Base-by-base conservation (phyloP, 345 rosid genomes). In the Ceriops zippeliana region DNA sequence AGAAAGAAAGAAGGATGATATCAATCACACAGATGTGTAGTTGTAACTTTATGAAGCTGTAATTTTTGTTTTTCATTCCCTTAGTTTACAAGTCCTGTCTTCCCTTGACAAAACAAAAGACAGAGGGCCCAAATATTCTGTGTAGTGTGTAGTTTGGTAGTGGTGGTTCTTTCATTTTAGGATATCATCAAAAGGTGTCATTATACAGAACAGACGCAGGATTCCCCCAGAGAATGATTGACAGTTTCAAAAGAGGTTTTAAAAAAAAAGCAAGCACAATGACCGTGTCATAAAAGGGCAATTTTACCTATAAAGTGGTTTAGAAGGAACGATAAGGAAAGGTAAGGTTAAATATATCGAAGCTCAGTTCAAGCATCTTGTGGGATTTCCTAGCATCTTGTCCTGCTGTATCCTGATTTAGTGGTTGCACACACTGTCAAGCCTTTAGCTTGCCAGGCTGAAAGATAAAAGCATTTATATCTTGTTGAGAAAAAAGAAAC, bases 191-290 rank as follows among this genome's bases (percentile, higher is more conserved):
- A 66, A 64, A 67, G 1, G 15, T 13, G 49, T 65, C 67, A 52
- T 68, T 83, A 77, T 78, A 72, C 75, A 76, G 76, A 63, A 49
- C 67, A 62, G 28, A 70, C 63, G 72, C 63, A 71, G 73, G 66
- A 73, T 0, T 6, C 15, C 11, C 28, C 58, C 7, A 10, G 17
- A 32, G 21, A 27, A 60, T 22, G 61, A 52, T 52, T 52, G 66
- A 47, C 9, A 37, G 37, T 61, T 22, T 27, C 19, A 19, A 3
- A 1, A 21, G 22, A 37, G 7, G 57, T 17, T 22, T 1, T 8
- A 47, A 58, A 30, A 38, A 49, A 38, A 10, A 0, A 1, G 0
- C 15, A 38, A 38, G 47, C 47, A 2, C 16, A 38, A 38, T 9
- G 6, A 0, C 37, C 37, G 0, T 34, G 9, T 1, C 9, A 7